Conservation (phyloP, 768 basidiomycete species). For the Lactarius tabidus region DNA sequence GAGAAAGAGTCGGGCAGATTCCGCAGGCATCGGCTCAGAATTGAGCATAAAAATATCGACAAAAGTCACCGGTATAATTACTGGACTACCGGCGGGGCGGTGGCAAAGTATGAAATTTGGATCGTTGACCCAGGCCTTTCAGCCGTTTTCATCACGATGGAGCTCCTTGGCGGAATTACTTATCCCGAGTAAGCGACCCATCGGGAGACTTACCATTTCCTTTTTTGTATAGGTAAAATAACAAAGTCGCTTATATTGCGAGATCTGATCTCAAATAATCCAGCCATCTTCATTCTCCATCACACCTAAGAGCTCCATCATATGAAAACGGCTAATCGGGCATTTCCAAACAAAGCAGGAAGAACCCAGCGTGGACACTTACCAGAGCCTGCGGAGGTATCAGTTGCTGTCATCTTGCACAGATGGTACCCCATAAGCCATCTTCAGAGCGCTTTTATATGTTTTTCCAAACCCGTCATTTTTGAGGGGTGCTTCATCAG, state of each 20-base stretch:
- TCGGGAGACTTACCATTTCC: neutral
- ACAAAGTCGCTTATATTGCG: neutral
- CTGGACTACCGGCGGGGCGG: neutral
- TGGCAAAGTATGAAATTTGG: no score
- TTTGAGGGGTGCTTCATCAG: neutral
- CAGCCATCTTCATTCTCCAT: neutral
- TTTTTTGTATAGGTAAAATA: neutral
- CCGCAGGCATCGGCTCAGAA: conserved; percentile 11
- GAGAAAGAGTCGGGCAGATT: neutral
- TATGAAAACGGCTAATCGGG: conserved; percentile 7
- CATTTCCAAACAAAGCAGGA: neutral
- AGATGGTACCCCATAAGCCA: neutral
- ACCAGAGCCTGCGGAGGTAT: neutral
- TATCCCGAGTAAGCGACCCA: neutral
- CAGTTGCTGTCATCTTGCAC: neutral
- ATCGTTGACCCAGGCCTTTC: no score
- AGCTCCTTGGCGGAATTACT: neutral
- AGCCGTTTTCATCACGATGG: no score
- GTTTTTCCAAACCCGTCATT: neutral
- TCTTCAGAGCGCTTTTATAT: neutral
- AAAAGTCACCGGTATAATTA: neutral
- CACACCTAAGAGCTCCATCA: neutral
- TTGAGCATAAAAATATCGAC: neutral
- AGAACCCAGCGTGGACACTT: neutral
- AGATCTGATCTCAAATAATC: neutral